Evolutionary conservation across 805 yeast genomes (phyloP).

Genomic region (Yamadazyma akitaensis): DNA sequence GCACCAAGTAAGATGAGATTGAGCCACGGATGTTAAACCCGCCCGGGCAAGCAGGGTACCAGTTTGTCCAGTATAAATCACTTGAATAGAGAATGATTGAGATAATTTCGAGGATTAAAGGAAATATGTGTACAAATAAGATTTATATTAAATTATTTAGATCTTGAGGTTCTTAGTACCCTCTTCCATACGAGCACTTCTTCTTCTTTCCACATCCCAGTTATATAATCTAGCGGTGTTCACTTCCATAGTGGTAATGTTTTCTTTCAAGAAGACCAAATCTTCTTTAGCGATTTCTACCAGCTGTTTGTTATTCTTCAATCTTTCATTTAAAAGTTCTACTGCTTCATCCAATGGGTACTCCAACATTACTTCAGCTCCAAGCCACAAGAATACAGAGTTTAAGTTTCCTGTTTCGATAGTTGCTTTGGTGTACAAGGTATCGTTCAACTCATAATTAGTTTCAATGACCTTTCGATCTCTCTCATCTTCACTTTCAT

Average conservation of each 20-base stretch:
- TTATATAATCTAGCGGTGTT: conserved; percentile 90
- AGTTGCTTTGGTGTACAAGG: conserved; percentile 80
- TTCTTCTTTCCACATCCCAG: conserved; percentile 83
- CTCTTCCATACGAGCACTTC: conserved; percentile 15
- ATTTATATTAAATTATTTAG: too few species aligned
- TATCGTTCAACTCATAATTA: conserved; percentile 91
- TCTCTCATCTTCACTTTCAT: conserved; percentile 23
- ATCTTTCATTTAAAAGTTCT: conserved; percentile 58
- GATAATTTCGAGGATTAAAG: too few species aligned
- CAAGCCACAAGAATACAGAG: conserved; percentile 87
- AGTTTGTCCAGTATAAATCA: too few species aligned
- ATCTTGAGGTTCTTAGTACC: conserved; percentile 16
- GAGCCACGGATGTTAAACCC: neutral
- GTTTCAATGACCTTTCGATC: conserved; percentile 46
- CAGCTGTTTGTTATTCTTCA: conserved; percentile 58
- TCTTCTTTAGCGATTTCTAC: conserved; percentile 71
- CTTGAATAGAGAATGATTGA: too few species aligned
- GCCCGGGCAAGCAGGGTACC: neutral
- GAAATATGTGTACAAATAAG: neutral
- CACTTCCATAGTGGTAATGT: conserved; percentile 96
- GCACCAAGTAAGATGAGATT: neutral
- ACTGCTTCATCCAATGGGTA: conserved; percentile 88
- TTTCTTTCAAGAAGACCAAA: conserved; percentile 77
- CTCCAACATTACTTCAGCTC: conserved; percentile 96
- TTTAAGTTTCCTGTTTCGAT: conserved; percentile 55